A percentile compares a stretch with the other conserved stretches of the same genome.
phyloP scores from a whole-genome alignment of 1,284 basidiomycete species.

The Tetrapyrgos nigripes region DNA sequence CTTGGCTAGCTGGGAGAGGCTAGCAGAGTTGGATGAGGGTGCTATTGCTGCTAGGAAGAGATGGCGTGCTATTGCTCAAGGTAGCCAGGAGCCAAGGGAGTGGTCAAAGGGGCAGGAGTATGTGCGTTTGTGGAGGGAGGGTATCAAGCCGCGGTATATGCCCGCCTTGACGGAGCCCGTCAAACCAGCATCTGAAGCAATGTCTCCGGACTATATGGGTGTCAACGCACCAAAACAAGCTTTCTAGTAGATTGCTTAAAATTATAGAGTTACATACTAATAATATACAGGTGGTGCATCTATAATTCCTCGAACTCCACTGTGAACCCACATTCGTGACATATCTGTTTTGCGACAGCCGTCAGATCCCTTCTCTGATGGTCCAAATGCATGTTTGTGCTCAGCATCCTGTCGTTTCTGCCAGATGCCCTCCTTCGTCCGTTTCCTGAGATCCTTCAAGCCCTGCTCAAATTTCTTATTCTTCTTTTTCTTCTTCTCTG shows the following conservation, averaged over 20 bases:
- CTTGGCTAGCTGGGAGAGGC: constrained; percentile 63
- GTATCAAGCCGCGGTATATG: constrained; percentile 68
- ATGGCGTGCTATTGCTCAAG: constrained; percentile 73
- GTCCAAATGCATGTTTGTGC: constrained; percentile 85
- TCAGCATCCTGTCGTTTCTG: constrained; percentile 87
- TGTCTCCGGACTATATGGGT: neutral
- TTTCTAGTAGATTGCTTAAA: neutral
- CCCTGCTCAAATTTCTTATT: constrained; percentile 93
- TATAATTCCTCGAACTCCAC: constrained; percentile 83
- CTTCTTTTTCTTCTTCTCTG: constrained; percentile 90
- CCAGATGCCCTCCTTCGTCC: constrained; percentile 91
- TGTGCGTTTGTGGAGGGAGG: constrained; percentile 71
- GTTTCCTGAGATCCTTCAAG: constrained; percentile 79
- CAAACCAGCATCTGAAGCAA: constrained; percentile 7
- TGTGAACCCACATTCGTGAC: constrained; percentile 87
- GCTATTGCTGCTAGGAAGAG: constrained; percentile 71
- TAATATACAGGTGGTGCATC: neutral
- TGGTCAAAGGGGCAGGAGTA: constrained; percentile 79
- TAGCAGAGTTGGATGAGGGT: constrained; percentile 61
- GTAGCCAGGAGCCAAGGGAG: constrained; percentile 47
- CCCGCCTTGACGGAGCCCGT: constrained; percentile 52
- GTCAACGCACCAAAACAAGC: neutral
- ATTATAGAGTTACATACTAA: neutral
- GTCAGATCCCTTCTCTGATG: constrained; percentile 56
- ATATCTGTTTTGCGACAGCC: constrained; percentile 74